These are phyloP conservation scores for Stentor roeselii DNA, from an alignment of 73 alveolate species.

Conservation along the genomic window DNA sequence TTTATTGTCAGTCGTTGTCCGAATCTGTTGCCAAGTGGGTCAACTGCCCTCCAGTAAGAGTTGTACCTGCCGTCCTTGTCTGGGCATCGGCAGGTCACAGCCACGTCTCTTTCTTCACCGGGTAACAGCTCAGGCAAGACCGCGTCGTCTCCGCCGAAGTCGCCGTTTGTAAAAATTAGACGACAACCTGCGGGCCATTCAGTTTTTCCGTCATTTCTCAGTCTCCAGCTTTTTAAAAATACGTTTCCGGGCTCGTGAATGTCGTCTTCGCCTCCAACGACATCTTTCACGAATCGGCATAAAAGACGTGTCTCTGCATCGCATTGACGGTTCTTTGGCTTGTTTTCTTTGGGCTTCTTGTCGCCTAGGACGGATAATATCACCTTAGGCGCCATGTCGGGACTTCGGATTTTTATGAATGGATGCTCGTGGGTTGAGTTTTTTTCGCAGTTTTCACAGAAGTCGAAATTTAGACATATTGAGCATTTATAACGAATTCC, in stretches of 20 bases:
- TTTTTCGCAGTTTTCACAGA: conserved; percentile 78
- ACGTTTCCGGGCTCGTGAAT: conserved; percentile 24
- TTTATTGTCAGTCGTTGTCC: not conserved
- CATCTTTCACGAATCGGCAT: conserved; percentile 7
- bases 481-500: conserved; percentile 87
- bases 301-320: conserved; percentile 10
- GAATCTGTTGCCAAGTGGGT: conserved; percentile 11
- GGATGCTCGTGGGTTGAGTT: conserved; percentile 71
- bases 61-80: conserved; percentile 19
- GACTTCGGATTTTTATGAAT: conserved; percentile 62
- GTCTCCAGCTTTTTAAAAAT: conserved; percentile 46
- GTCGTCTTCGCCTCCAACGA: not conserved
- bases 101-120: conserved; percentile 31
- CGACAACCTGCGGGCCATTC: conserved; percentile 48
- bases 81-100: conserved; percentile 42
- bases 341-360: not conserved
- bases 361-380: conserved; percentile 14
- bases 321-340: not conserved
- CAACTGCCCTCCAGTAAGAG: conserved; percentile 20
- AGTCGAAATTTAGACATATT: conserved; percentile 70
- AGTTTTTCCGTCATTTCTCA: conserved; percentile 47
- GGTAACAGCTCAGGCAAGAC: conserved; percentile 34
- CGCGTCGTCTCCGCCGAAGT: conserved; percentile 25
- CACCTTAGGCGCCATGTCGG: conserved; percentile 56
- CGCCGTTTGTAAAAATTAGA: conserved; percentile 44